Evolutionary conservation across 2,329 filamentous ascomycete species (phyloP), one percentile per base, ranked within the genome.

Genomic region (Talaromyces verruculosus): DNA sequence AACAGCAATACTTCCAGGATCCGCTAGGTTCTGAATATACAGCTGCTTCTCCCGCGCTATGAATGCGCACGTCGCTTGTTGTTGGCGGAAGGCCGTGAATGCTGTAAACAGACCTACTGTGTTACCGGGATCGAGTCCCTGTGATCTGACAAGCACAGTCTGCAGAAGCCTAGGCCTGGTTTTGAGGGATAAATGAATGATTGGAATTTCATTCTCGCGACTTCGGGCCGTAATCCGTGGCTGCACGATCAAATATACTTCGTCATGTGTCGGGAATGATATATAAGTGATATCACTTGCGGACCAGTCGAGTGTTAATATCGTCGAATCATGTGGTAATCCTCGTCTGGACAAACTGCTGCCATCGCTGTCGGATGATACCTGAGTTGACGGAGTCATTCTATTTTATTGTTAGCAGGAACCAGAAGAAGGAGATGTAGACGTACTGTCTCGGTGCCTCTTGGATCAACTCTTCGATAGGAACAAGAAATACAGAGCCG

Each of bases 21-120:
- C 63, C 2, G 41, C 61, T 11, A 72, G 63, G 11, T 67, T 65
- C 33, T 70, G 67, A 25, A 75, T 67, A 39, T 73, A 69, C 0
- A 76, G 67, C 17, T 67, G 66, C 28, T 74, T 74, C 58, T 73
- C 71, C 0, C 74, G 70, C 1, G 72, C 73, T 15, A 75, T 69
- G 37, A 75, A 66, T 2, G 69, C 70, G 57, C 72, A 73, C 11
- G 68, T 61, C n/a, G 65, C 64, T 10, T 61, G 49, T 25, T 68
- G 66, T n/a, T 64, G 57, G 22, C 67, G 69, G 19, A 75, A 71
- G 1, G 72, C 68, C 2, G 70, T 70, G 41, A 76, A 72, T n/a
- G 74, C 70, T 2, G 74, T 75, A 62, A 75, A 75, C 2, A 76
- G 69, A 3, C 70, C 69, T 1, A 69, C 70, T 8, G 69, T 71